phyloP scores from a whole-genome alignment of 257 asterid species.

The Nicotiana benthamiana region DNA sequence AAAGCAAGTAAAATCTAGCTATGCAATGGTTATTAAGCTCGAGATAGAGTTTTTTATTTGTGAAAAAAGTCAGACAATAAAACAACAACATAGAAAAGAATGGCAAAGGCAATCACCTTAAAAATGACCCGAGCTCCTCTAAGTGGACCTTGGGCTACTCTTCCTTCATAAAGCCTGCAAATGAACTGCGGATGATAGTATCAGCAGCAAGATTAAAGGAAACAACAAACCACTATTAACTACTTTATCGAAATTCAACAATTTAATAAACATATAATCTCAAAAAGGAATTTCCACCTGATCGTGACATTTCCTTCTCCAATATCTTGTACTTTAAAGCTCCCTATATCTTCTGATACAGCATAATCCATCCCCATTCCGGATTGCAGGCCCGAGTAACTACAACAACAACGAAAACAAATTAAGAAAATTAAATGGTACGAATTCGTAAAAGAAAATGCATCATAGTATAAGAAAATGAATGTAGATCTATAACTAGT shows the following conservation, averaged over 20 bases:
- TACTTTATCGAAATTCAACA: background rate
- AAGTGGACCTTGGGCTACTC: conserved; percentile 74
- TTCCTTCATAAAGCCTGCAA: conserved; percentile 96
- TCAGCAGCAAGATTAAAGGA: conserved; percentile 33
- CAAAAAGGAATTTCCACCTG: conserved; percentile 37
- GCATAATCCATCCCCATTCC: conserved; percentile 35
- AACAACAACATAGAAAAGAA: background rate
- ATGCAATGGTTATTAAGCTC: background rate
- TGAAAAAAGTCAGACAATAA: background rate
- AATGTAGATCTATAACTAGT: background rate
- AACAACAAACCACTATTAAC: background rate
- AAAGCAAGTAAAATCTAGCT: background rate
- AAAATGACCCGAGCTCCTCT: conserved; percentile 75
- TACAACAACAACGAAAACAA: conserved; percentile 13
- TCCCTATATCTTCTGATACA: conserved; percentile 35
- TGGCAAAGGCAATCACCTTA: conserved; percentile 44
- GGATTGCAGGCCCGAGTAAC: conserved; percentile 65
- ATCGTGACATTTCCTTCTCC: conserved; percentile 82
- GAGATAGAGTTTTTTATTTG: background rate
- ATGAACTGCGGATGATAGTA: conserved; percentile 38
- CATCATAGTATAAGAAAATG: background rate
- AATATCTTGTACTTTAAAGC: conserved; percentile 65
- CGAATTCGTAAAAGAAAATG: background rate
- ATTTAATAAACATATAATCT: background rate
- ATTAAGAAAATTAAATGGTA: background rate